Base-by-base conservation (phyloP, 2,329 filamentous ascomycete genomes). In the Colletotrichum noveboracense region DNA sequence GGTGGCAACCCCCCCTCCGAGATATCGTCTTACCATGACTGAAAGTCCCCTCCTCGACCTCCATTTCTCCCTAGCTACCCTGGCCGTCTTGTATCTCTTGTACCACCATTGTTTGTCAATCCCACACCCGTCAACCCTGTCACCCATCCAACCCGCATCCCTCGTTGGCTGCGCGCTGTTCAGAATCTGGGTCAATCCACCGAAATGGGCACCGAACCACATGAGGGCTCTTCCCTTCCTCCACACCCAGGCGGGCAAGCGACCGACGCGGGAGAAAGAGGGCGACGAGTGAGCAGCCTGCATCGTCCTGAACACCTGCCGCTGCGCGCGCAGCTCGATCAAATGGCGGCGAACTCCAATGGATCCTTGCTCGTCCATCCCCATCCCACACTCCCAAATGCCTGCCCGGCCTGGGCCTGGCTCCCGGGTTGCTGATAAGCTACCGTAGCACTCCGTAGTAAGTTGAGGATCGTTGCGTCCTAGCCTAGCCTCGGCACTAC, bases 371-470 rank as follows among this genome's bases (percentile, higher is more conserved):
- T 34, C 30, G 18, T 21, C 30, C 58, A 62, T 62, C 30, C 58
- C 16, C 43, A 36, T 32, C 58, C 58, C 28, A 21, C 30, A n/a
- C 10, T 32, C 30, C 34, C 43, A 16, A 26, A 48, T 56, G 65
- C 55, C 56, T 62, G 67, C 67, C 56, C 56, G 56, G 18, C 32
- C 55, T 28, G 56, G 62, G 14, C 60, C 69, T 71, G 60, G 60
- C 69, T 58, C 43, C 65, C 68, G 70, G 70, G 68, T 69, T 74
- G 71, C 76, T 77, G 76, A 77, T 78, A 78, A 78, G 77, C 73
- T 70, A 60, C 43, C 43, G 43, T 52, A 21, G 43, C 43, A 21
- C 43, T 52, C 43, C 43, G n/a, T 52, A 52, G 43, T 52, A 52
- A 60, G 66, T 69, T 48, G 66, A 77, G 66, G 61, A 62, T 56